Evolutionary conservation across 2,329 filamentous ascomycete genomes (phyloP).

Genomic region (Zalaria sp.): DNA sequence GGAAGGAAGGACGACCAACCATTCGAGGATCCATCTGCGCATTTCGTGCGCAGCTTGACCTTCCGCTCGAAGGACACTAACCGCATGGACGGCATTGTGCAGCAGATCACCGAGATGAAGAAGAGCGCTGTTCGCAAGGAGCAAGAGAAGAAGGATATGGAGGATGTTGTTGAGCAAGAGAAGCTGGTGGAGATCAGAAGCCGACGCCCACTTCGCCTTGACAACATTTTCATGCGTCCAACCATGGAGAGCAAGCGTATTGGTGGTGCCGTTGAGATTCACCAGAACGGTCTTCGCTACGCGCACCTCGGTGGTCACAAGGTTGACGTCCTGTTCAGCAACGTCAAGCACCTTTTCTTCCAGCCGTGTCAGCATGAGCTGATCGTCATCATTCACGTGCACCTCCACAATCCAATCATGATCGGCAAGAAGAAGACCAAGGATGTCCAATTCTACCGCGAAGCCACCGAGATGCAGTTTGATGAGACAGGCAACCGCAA

Average conservation of each 20-base stretch:
- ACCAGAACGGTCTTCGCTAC: constrained; percentile 97
- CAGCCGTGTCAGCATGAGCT: constrained; percentile 92
- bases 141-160: constrained; percentile 98
- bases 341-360: constrained; percentile 97
- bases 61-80: constrained; percentile 84
- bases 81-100: constrained; percentile 79
- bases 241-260: constrained; percentile 95
- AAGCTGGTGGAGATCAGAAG: constrained; percentile 91
- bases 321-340: constrained; percentile 92
- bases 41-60: constrained; percentile 90
- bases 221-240: constrained; percentile 90
- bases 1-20: constrained; percentile 89
- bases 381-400: constrained; percentile 95
- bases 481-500: constrained; percentile 97
- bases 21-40: constrained; percentile 88
- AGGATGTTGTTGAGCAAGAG: constrained; percentile 97
- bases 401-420: constrained; percentile 95
- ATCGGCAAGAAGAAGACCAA: constrained; percentile 98
- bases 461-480: constrained; percentile 96
- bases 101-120: constrained; percentile 91
- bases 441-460: constrained; percentile 95
- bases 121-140: constrained; percentile 84
- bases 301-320: constrained; percentile 65
- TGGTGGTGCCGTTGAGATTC: constrained; percentile 89
- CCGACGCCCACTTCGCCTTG: constrained; percentile 76